These are phyloP conservation scores for Bolboschoenus planiculmis DNA, from an alignment of 176 grass and related monocot genomes.

Conservation along the genomic window DNA sequence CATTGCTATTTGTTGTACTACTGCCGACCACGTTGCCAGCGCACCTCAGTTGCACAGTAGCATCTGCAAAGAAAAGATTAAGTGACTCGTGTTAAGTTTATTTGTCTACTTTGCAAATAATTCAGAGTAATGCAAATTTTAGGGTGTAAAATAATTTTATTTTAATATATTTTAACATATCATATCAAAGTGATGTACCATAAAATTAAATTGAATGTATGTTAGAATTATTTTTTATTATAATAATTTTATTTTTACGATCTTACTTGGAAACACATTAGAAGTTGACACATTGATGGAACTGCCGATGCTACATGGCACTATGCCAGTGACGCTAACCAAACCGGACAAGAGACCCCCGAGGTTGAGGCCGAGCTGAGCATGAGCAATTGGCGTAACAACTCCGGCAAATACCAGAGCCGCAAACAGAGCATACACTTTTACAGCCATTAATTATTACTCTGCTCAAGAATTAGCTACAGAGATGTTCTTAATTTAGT, in stretches of 20 bases:
- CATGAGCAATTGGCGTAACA: not conserved
- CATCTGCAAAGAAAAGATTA: constrained; percentile 32
- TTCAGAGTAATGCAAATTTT: no score
- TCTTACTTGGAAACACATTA: constrained; percentile 53
- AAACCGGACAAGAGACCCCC: not conserved
- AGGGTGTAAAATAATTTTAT: not conserved
- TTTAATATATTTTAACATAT: not conserved
- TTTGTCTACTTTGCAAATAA: not conserved
- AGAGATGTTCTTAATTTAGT: not conserved
- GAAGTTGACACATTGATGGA: constrained; percentile 13
- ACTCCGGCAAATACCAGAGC: not conserved
- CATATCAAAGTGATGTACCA: not conserved
- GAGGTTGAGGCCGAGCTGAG: constrained; percentile 12
- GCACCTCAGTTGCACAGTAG: constrained; percentile 32
- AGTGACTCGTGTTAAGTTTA: not conserved
- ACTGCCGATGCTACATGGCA: constrained; percentile 40
- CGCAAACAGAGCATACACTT: constrained; percentile 12
- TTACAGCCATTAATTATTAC: constrained; percentile 39
- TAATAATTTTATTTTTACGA: not conserved
- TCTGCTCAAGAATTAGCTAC: not conserved
- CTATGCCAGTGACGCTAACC: constrained; percentile 21
- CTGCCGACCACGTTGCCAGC: constrained; percentile 1
- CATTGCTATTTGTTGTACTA: constrained; percentile 32
- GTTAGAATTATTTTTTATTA: not conserved
- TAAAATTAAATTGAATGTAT: not conserved